Percentiles rank a stretch among this genome's conserved stretches.
These are phyloP conservation scores for Penium margaritaceum DNA, from an alignment of 139 green algal species.

Conservation along the genomic window DNA sequence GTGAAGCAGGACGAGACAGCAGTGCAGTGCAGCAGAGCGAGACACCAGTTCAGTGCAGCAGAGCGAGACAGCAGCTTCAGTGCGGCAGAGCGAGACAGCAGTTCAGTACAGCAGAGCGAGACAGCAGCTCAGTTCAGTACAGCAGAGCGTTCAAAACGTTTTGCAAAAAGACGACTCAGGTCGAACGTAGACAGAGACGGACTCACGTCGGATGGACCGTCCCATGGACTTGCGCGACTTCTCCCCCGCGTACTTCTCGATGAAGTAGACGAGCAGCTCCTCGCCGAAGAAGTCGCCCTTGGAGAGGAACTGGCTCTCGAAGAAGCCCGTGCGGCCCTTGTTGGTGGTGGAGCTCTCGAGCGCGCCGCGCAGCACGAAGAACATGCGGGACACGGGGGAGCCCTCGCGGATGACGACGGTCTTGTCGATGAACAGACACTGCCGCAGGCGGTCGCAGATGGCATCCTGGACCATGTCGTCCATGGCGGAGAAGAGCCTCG, in stretches of 20 bases:
- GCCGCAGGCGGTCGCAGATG: slow-evolving; percentile 26
- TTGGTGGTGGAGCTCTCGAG: slow-evolving; percentile 27
- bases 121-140: no score
- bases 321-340: slow-evolving; percentile 22
- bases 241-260: slow-evolving; percentile 14
- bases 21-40: neutral
- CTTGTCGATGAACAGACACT: slow-evolving; percentile 28
- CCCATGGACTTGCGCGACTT: neutral
- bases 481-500: slow-evolving; percentile 26
- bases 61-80: neutral
- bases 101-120: neutral
- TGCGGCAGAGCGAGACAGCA: neutral
- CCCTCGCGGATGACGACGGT: slow-evolving; percentile 30
- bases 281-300: slow-evolving; percentile 28
- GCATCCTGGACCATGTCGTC: slow-evolving; percentile 30
- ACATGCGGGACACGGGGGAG: slow-evolving; percentile 23
- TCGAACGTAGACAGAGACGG: no score
- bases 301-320: slow-evolving; percentile 15
- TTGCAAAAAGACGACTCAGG: no score
- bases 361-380: slow-evolving; percentile 36
- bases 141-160: no score
- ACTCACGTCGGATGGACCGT: slow-evolving; percentile 6
- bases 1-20: neutral
- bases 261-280: slow-evolving; percentile 36
- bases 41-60: neutral